A percentile compares a stretch with the other conserved stretches of the same genome.
These are phyloP conservation scores for Exophiala phaeomuriformis DNA, from an alignment of 2,329 filamentous ascomycete genomes.

Conservation along the genomic window DNA sequence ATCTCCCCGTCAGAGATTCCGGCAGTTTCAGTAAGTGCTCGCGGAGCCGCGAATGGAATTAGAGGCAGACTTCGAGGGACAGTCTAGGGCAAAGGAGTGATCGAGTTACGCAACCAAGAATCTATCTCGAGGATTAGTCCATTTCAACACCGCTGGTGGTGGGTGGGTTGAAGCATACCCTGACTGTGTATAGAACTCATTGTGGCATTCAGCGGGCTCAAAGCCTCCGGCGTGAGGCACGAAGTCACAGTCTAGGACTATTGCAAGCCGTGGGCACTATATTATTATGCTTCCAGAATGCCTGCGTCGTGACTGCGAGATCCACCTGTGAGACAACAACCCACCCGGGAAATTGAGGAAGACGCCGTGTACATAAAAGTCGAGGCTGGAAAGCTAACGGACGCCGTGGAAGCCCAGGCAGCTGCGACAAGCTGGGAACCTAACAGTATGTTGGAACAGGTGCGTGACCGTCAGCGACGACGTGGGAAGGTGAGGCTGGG, in stretches of 20 bases:
- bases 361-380: slow-evolving; percentile 12
- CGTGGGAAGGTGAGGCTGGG: slow-evolving; percentile 11
- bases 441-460: not conserved
- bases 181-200: slow-evolving; percentile 18
- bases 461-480: slow-evolving; percentile 18
- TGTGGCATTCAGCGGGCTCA: slow-evolving; percentile 15
- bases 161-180: slow-evolving; percentile 20
- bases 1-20: slow-evolving; percentile 29
- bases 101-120: slow-evolving; percentile 32
- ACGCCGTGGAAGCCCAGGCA: slow-evolving; percentile 16
- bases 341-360: slow-evolving; percentile 18
- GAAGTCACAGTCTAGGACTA: slow-evolving; percentile 11
- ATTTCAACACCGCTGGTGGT: slow-evolving; percentile 30
- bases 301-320: slow-evolving; percentile 2
- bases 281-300: slow-evolving; percentile 2
- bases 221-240: slow-evolving; percentile 13
- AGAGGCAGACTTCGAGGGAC: not conserved
- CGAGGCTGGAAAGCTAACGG: slow-evolving; percentile 3
- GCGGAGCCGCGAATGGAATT: slow-evolving; percentile 24
- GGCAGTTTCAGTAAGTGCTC: slow-evolving; percentile 9
- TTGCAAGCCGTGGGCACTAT: not conserved
- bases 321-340: slow-evolving; percentile 17
- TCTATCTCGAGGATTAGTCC: slow-evolving; percentile 27
- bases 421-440: slow-evolving; percentile 11
- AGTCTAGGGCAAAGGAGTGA: slow-evolving; percentile 32